These are phyloP conservation scores for Diaporthe capsici DNA, from an alignment of 2,329 filamentous ascomycete species.

Conservation along the genomic window DNA sequence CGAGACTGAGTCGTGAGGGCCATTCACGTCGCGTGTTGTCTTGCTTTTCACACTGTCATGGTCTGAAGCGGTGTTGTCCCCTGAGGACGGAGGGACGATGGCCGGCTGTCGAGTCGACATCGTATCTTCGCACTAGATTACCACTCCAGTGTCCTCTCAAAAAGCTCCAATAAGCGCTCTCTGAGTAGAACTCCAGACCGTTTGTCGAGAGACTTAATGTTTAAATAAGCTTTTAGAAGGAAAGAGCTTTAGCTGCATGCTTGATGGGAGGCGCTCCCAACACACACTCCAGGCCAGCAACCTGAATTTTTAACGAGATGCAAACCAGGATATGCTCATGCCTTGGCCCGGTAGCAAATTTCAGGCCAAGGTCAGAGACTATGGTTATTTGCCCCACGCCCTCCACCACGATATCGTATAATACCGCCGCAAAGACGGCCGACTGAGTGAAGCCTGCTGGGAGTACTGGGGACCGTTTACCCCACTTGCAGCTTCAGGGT, in stretches of 20 bases:
- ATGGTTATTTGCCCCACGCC: not conserved
- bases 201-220: no score
- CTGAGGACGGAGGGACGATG: not conserved
- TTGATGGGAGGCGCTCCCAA: not conserved
- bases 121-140: not conserved
- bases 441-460: not conserved
- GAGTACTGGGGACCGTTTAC: not conserved
- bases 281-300: not conserved
- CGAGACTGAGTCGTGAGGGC: not conserved
- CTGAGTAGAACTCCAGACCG: no score
- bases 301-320: not conserved
- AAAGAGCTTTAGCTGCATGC: not conserved
- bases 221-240: not conserved
- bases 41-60: not conserved
- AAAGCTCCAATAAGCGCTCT: not conserved
- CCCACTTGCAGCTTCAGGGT: slow-evolving; percentile 11
- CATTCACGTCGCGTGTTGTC: not conserved
- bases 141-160: no score
- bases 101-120: not conserved
- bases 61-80: not conserved
- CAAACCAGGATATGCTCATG: not conserved
- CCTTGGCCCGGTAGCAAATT: no score
- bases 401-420: not conserved
- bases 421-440: not conserved
- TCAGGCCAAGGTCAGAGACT: not conserved